Conservation (phyloP, 2,329 filamentous ascomycete species). For the Huntiella abstrusa region DNA sequence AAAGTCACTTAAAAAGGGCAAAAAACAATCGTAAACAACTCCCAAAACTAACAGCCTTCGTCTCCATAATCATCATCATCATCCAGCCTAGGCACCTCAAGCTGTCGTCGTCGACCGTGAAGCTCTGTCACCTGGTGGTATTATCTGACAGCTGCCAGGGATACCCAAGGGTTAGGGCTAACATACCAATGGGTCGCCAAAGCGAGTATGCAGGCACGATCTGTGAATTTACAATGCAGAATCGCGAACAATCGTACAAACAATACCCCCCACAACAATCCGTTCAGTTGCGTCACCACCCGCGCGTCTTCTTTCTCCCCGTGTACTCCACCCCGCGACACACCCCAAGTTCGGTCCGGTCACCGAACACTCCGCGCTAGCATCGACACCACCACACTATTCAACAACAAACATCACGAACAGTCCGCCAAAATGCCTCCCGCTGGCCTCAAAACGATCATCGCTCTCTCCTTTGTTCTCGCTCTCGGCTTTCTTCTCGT, state of each 20-base stretch:
- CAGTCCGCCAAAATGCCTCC: conserved; percentile 29
- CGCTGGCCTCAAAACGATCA: conserved; percentile 96
- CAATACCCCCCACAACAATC: no score
- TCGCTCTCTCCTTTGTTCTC: conserved; percentile 95
- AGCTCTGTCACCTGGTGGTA: not conserved
- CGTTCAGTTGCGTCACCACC: not conserved
- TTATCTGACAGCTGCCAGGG: no score
- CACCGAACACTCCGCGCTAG: not conserved
- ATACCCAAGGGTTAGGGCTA: no score
- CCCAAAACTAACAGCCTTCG: not conserved
- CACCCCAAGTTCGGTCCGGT: not conserved
- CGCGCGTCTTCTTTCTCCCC: not conserved
- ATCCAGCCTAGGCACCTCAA: not conserved
- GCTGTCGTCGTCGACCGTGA: not conserved
- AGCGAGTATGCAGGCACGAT: no score
- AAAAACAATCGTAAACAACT: no score
- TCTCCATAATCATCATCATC: not conserved
- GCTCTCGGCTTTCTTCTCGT: conserved; percentile 97
- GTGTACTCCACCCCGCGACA: not conserved
- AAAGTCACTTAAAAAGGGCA: no score
- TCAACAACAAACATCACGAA: not conserved
- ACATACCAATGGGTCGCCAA: no score
- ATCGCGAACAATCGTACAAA: no score
- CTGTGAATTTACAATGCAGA: no score
- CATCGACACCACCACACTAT: not conserved